Percentiles rank a stretch among this genome's conserved stretches.
phyloP scores from a whole-genome alignment of 306 rosid genomes.

The Citrullus mucosospermus region DNA sequence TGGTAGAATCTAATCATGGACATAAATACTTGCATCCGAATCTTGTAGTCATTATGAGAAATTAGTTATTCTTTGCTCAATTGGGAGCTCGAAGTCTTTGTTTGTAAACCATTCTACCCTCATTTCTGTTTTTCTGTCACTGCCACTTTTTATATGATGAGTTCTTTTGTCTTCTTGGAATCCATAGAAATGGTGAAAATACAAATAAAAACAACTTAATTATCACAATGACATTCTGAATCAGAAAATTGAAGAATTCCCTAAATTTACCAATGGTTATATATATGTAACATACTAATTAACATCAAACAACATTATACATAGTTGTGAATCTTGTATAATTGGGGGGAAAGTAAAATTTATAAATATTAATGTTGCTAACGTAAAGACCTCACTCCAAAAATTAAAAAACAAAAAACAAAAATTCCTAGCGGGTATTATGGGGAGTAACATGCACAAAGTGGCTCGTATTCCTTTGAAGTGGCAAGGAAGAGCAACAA shows the following conservation, averaged over 20 bases:
- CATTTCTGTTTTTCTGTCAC: background rate
- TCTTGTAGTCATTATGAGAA: background rate
- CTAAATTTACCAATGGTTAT: background rate
- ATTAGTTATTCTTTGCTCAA: background rate
- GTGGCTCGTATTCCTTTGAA: background rate
- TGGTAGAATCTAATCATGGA: background rate
- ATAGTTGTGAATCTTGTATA: background rate
- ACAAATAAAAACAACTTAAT: background rate
- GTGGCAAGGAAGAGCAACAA: background rate
- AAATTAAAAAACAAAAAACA: background rate
- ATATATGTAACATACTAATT: background rate
- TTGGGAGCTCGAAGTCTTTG: background rate
- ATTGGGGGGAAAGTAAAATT: background rate
- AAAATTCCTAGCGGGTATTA: background rate
- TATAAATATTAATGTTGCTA: background rate
- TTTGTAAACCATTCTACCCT: background rate
- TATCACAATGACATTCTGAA: background rate
- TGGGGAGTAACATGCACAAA: background rate
- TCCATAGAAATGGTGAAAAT: background rate
- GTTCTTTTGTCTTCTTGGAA: background rate
- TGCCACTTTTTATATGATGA: background rate
- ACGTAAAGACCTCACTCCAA: background rate
- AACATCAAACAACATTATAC: background rate
- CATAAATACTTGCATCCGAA: background rate
- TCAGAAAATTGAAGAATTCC: background rate